A percentile compares a stretch with the other conserved stretches of the same genome.
Conservation (phyloP, 768 basidiomycete genomes). For the Russula griseocarnosa region DNA sequence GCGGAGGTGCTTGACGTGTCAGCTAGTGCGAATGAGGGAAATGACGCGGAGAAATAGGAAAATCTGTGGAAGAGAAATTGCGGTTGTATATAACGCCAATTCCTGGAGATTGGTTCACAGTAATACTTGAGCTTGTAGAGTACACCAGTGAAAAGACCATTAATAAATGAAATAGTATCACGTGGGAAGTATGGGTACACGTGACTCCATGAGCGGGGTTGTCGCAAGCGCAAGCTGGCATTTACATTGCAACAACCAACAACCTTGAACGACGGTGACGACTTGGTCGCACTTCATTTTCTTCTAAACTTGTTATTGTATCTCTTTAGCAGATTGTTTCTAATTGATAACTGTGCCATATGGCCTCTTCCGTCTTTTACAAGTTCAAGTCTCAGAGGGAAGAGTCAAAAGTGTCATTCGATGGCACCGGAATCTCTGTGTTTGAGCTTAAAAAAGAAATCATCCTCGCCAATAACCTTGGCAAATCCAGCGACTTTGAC, state of each 20-base stretch:
- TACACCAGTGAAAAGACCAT: too few species aligned
- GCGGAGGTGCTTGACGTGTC: slow-evolving; percentile 36
- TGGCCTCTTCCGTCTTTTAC: slow-evolving; percentile 97
- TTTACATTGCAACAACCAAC: background rate
- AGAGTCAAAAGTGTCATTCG: slow-evolving; percentile 94
- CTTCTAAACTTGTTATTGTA: slow-evolving; percentile 17
- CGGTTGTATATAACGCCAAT: too few species aligned
- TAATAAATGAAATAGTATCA: background rate
- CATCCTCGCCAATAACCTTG: slow-evolving; percentile 91
- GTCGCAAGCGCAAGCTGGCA: too few species aligned
- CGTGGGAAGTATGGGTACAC: background rate
- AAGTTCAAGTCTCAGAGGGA: slow-evolving; percentile 93
- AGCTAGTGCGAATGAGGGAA: background rate
- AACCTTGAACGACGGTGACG: background rate
- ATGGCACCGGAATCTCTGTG: slow-evolving; percentile 97
- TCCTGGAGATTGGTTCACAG: too few species aligned
- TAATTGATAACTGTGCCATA: slow-evolving; percentile 34
- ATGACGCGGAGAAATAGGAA: background rate
- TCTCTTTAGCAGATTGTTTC: slow-evolving; percentile 19
- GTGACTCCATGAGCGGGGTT: background rate
- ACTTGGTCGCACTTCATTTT: background rate
- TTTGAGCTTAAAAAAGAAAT: slow-evolving; percentile 99
- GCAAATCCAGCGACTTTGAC: slow-evolving; percentile 97
- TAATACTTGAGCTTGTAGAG: too few species aligned
- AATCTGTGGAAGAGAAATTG: background rate